Evolutionary conservation across 2,329 filamentous ascomycete genomes (phyloP).

Genomic region (Cryphonectria radicalis): DNA sequence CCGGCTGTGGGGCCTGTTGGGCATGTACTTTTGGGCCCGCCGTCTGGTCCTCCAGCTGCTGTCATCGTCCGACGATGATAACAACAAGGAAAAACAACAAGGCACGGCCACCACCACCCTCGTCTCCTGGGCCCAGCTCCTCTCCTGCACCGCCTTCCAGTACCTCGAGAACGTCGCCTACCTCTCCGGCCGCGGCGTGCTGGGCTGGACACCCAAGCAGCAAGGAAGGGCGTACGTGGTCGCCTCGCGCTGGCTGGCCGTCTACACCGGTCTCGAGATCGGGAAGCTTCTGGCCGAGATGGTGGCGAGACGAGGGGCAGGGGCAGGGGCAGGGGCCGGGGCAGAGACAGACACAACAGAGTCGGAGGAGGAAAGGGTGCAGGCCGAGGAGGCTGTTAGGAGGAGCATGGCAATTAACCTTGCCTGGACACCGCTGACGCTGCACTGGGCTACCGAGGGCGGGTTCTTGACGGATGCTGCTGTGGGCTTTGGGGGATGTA

Average conservation of each 20-base stretch:
- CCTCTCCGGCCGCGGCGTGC: conserved; percentile 72
- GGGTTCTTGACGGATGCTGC: conserved; percentile 54
- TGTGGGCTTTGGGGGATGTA: conserved; percentile 47
- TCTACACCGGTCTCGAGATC: conserved; percentile 78
- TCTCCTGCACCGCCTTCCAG: conserved; percentile 72
- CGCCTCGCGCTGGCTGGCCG: conserved; percentile 81
- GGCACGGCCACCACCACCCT: conserved; percentile 48
- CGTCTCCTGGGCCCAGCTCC: conserved; percentile 71
- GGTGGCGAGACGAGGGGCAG: conserved; percentile 40
- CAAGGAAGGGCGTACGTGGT: conserved; percentile 68
- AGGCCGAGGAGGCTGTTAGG: conserved; percentile 59
- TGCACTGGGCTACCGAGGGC: conserved; percentile 79
- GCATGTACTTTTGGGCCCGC: conserved; percentile 71
- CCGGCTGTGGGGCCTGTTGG: conserved; percentile 77
- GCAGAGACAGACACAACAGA: conserved; percentile 22
- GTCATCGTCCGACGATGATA: conserved; percentile 32
- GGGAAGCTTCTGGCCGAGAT: conserved; percentile 61
- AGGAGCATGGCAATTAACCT: conserved; percentile 70
- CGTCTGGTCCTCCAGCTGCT: conserved; percentile 46
- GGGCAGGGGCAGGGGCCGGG: conserved; percentile 28
- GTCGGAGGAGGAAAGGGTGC: conserved; percentile 50
- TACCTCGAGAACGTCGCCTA: conserved; percentile 82
- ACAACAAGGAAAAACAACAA: no score
- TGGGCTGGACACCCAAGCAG: conserved; percentile 60
- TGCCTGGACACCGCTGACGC: conserved; percentile 79